Conservation (phyloP, 768 basidiomycete species). For the Tricholoma sp. region DNA sequence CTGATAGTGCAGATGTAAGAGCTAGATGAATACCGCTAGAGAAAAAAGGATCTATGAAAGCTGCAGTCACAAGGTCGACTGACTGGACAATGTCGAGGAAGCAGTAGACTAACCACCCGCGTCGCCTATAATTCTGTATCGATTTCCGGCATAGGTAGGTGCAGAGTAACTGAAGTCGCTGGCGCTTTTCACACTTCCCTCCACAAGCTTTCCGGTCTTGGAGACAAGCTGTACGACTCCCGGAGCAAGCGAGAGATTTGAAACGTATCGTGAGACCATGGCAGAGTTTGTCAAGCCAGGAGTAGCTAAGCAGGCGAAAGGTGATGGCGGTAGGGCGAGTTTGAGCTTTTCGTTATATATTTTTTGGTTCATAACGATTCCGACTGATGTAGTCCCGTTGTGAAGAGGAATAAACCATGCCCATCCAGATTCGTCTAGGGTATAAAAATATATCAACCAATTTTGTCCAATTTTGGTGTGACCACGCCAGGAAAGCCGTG, state of each 20-base stretch:
- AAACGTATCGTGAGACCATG: constrained; percentile 36
- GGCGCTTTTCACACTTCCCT: constrained; percentile 46
- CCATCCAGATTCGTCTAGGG: constrained; percentile 62
- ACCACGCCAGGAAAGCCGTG: neutral
- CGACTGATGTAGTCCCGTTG: constrained; percentile 56
- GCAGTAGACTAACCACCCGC: constrained; percentile 45
- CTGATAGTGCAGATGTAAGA: constrained; percentile 55
- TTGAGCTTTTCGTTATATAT: constrained; percentile 37
- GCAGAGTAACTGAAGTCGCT: constrained; percentile 66
- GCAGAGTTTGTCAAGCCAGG: constrained; percentile 21
- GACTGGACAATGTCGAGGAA: neutral
- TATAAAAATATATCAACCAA: neutral
- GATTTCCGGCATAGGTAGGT: constrained; percentile 44
- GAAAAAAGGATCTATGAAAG: constrained; percentile 65
- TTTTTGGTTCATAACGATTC: constrained; percentile 57
- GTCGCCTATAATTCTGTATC: constrained; percentile 61
- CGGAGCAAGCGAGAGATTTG: constrained; percentile 43
- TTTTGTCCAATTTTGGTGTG: neutral
- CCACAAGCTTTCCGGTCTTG: constrained; percentile 29
- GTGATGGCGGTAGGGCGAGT: constrained; percentile 19
- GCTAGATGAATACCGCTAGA: constrained; percentile 62
- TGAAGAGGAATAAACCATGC: constrained; percentile 71
- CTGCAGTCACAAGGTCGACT: constrained; percentile 19
- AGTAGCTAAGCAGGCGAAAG: constrained; percentile 23
- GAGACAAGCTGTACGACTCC: constrained; percentile 38